Evolutionary conservation across 139 green algal species (phyloP), one percentile per base, ranked within the genome.

Genomic region (Closterium sp.): DNA sequence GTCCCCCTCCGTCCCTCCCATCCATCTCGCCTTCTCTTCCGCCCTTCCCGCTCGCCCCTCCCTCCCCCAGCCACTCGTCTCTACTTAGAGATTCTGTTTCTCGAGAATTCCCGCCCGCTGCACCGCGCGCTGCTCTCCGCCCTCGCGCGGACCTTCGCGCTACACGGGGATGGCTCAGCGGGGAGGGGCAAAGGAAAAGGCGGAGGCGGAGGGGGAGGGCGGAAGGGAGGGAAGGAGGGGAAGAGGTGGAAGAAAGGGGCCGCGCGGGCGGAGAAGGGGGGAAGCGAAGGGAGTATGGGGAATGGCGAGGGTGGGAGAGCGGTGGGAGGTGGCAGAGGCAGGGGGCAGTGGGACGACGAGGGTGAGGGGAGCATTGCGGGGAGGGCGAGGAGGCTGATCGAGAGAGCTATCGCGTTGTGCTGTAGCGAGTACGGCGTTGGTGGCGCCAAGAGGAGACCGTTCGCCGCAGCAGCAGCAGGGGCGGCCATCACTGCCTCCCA

Each of bases 401-500:
- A 69, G 43, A 69, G 8, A 25, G 43, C 23, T 69, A 69, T 69
- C 43, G 43, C 43, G 43, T 69, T 69, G 43, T 69, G 43, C 43
- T 93, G 90, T 93, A 35, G 33, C n/a, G 85, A 93, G 33, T 93
- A 93, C 90, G 31, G 85, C 33, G 55, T 36, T 30, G 90, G 85
- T 30, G 90, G 90, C 21, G 8, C 86, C 3, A 93, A 93, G 85
- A 33, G 33, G 31, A 33, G 85, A 25, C 35, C 19, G 36, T 93
- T 92, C 87, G 84, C 86, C 34, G 31, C 38, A 34, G 84, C 33
- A 7, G 34, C 19, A 25, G 90, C 86, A 33, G 36, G 33, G 28
- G n/a, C 85, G 1, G 88, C 90, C 30, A n/a, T 93, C 28, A 85
- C 34, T 43, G 90, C 19, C 31, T 34, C 90, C 25, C 90, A 93